These are phyloP conservation scores for Cenchrus americanus DNA, from an alignment of 176 grass and related monocot species.

Conservation along the genomic window DNA sequence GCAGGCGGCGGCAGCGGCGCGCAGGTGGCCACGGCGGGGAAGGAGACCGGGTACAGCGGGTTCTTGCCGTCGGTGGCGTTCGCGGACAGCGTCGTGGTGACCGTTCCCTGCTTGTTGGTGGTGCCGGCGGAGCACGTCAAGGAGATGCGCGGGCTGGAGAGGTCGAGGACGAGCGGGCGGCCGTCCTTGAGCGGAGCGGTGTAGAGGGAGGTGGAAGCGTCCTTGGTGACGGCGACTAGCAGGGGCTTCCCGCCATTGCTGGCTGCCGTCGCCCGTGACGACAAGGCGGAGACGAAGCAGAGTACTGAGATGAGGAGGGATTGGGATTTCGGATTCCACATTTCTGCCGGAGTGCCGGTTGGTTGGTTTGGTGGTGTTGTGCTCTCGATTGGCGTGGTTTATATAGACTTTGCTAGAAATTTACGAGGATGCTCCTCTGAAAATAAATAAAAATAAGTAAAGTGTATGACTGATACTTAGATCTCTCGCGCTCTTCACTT, in stretches of 20 bases:
- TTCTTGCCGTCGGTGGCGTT: conserved; percentile 68
- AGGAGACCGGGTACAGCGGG: conserved; percentile 34
- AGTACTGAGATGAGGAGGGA: background rate
- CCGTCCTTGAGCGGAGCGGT: conserved; percentile 11
- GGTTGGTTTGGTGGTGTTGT: background rate
- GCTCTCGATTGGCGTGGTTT: background rate
- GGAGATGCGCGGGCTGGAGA: conserved; percentile 51
- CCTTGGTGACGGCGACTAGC: conserved; percentile 44
- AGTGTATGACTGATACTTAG: too few relatives aligned
- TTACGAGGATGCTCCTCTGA: too few relatives aligned
- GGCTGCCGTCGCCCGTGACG: conserved; percentile 1
- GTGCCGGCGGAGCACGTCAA: conserved; percentile 50
- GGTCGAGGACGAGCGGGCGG: conserved; percentile 49
- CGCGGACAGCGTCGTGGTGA: conserved; percentile 10
- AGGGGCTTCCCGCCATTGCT: conserved; percentile 34
- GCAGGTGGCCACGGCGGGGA: conserved; percentile 45
- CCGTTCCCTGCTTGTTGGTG: too few relatives aligned
- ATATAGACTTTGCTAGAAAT: too few relatives aligned
- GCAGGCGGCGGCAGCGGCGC: conserved; percentile 1
- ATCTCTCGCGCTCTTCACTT: too few relatives aligned
- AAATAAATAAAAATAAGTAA: too few relatives aligned
- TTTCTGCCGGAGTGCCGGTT: background rate
- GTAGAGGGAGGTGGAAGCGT: conserved; percentile 44
- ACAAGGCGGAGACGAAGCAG: too few relatives aligned
- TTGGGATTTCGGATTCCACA: background rate